Conservation (phyloP, 2,329 filamentous ascomycete genomes). For the Graphilbum sp. region DNA sequence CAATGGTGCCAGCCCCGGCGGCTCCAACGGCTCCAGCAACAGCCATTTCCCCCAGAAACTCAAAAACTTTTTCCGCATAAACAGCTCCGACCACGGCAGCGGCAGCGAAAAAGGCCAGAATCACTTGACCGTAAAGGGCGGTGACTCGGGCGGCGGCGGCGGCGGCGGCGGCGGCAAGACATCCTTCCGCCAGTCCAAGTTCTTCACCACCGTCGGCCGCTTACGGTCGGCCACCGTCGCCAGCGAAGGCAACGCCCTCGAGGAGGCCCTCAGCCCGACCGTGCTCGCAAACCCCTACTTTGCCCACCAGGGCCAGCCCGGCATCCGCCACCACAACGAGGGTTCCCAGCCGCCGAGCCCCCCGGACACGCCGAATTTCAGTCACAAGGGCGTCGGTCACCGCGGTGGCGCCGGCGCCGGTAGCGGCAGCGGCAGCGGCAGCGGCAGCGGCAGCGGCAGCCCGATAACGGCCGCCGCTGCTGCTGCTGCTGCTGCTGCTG, state of each 20-base stretch:
- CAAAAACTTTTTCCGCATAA: conserved; percentile 58
- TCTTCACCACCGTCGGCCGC: conserved; percentile 74
- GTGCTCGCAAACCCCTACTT: conserved; percentile 96
- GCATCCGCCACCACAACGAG: conserved; percentile 86
- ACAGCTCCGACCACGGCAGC: conserved; percentile 19
- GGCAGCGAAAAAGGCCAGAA: conserved; percentile 17
- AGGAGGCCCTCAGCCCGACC: conserved; percentile 79
- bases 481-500: conserved; percentile 2
- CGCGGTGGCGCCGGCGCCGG: conserved; percentile 29
- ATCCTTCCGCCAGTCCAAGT: conserved; percentile 68
- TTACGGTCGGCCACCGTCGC: conserved; percentile 81
- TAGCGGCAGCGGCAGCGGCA: conserved; percentile 13
- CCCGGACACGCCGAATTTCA: conserved; percentile 71
- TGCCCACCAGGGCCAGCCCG: conserved; percentile 85
- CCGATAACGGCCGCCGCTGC: conserved; percentile 29
- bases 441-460: too few species aligned
- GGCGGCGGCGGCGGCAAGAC: conserved; percentile 29
- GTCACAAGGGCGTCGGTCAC: conserved; percentile 29
- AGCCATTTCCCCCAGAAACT: conserved; percentile 51
- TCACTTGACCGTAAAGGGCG: conserved; percentile 12
- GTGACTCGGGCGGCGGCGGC: too few species aligned
- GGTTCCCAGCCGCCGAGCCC: conserved; percentile 85
- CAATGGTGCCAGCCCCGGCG: conserved; percentile 25
- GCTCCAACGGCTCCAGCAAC: conserved; percentile 33
- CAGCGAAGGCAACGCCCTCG: conserved; percentile 81